Evolutionary conservation across 208 protist genomes (phyloP).

Genomic region (Acanthamoeba triangularis): DNA sequence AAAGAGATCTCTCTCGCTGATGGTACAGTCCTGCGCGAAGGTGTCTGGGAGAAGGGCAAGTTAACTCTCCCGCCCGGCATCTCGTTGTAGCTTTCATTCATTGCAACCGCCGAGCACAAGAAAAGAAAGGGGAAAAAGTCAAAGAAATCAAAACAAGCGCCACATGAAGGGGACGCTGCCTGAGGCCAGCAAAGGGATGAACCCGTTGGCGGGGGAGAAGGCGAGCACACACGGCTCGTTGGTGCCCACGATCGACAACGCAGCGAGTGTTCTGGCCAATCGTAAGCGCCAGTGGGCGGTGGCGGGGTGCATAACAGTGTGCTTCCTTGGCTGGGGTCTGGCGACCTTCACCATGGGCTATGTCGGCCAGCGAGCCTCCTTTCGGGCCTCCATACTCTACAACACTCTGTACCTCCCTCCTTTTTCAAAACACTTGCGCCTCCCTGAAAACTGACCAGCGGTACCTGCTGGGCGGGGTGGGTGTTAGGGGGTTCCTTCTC

Average conservation of each 20-base stretch:
- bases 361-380: background rate
- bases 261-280: background rate
- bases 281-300: background rate
- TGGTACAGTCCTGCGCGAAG: slow-evolving; percentile 6
- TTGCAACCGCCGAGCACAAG: background rate
- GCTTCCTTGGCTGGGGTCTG: slow-evolving; percentile 71
- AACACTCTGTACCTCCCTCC: slow-evolving; percentile 39
- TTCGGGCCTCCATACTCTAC: slow-evolving; percentile 42
- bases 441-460: too few species aligned
- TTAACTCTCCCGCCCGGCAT: slow-evolving; percentile 37
- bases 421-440: background rate
- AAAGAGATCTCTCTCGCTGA: slow-evolving; percentile 30
- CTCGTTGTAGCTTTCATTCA: too few species aligned
- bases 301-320: background rate
- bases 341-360: slow-evolving; percentile 67
- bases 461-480: background rate
- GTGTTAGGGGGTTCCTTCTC: slow-evolving; percentile 26
- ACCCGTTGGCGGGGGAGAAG: background rate
- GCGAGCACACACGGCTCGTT: background rate
- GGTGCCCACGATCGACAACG: background rate
- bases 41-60: slow-evolving; percentile 56
- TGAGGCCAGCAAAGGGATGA: background rate
- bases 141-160: background rate
- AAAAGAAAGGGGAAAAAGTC: background rate
- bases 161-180: background rate